These are phyloP conservation scores for Aspergillus sp. DNA, from an alignment of 2,329 filamentous ascomycete genomes.

Conservation along the genomic window DNA sequence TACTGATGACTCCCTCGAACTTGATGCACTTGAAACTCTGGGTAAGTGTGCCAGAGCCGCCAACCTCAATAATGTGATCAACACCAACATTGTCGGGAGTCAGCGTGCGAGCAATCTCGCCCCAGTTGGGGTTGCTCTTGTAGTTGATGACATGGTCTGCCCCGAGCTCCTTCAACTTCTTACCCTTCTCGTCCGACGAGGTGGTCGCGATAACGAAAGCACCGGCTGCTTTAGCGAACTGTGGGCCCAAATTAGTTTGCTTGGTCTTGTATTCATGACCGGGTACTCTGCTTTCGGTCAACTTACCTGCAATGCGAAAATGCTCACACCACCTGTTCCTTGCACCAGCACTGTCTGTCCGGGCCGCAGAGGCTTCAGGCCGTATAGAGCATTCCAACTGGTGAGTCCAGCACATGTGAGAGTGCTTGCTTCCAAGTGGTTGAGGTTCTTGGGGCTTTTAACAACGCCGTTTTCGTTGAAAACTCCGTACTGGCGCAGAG, in stretches of 20 bases:
- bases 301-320: conserved; percentile 54
- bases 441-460: conserved; percentile 57
- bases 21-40: conserved; percentile 56
- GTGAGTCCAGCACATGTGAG: conserved; percentile 63
- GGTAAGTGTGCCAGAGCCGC: conserved; percentile 60
- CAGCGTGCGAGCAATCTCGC: conserved; percentile 53
- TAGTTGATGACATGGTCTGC: conserved; percentile 64
- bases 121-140: conserved; percentile 58
- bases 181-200: conserved; percentile 55
- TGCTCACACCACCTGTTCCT: conserved; percentile 60
- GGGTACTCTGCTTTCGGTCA: neutral
- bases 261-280: neutral
- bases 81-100: conserved; percentile 56
- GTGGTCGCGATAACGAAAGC: conserved; percentile 60
- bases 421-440: conserved; percentile 55
- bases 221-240: conserved; percentile 52
- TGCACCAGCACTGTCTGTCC: conserved; percentile 60
- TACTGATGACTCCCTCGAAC: conserved; percentile 55
- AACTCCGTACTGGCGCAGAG: conserved; percentile 64
- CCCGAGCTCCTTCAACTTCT: conserved; percentile 55
- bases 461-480: conserved; percentile 71
- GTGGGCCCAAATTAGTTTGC: neutral
- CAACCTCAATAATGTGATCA: conserved; percentile 66
- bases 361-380: conserved; percentile 53
- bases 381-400: conserved; percentile 66